Conservation (phyloP, 306 rosid genomes). For the Quercus engelmannii region DNA sequence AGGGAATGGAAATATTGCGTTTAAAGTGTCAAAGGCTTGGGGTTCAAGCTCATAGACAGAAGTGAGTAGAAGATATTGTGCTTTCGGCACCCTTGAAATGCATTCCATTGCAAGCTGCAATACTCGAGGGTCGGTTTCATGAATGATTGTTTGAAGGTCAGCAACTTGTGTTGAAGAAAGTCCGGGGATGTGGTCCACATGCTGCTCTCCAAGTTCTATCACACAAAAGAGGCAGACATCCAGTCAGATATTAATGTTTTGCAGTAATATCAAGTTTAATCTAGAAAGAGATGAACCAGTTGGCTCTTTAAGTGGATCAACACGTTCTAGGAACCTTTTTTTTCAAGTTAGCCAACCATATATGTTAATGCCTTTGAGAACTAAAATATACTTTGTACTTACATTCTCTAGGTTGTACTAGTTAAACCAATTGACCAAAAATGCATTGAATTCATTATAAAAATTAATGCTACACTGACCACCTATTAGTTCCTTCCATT, state of each 20-base stretch:
- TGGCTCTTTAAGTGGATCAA: too few species aligned
- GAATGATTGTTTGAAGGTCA: constrained; percentile 27
- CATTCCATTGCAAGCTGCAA: constrained; percentile 5
- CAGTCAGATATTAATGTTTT: not conserved
- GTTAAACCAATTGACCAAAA: too few species aligned
- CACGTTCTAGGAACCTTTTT: too few species aligned
- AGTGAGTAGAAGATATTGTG: constrained; percentile 32
- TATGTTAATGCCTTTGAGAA: too few species aligned
- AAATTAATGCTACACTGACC: too few species aligned
- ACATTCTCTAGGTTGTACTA: too few species aligned
- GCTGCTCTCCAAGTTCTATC: constrained; percentile 29
- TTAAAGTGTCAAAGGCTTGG: constrained; percentile 27
- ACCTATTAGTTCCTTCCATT: too few species aligned
- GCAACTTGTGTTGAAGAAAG: constrained; percentile 27
- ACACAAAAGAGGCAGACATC: not conserved
- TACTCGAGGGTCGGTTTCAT: not conserved
- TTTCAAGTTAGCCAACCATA: too few species aligned
- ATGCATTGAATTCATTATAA: too few species aligned
- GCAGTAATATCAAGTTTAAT: not conserved
- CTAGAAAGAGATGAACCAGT: too few species aligned
- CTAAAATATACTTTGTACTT: too few species aligned
- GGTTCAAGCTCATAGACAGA: constrained; percentile 44
- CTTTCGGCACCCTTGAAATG: constrained; percentile 8
- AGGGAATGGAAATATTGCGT: constrained; percentile 13
- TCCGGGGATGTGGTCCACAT: constrained; percentile 49